Conservation (phyloP, 805 yeast genomes). For the Nakazawaea laoshanensis region DNA sequence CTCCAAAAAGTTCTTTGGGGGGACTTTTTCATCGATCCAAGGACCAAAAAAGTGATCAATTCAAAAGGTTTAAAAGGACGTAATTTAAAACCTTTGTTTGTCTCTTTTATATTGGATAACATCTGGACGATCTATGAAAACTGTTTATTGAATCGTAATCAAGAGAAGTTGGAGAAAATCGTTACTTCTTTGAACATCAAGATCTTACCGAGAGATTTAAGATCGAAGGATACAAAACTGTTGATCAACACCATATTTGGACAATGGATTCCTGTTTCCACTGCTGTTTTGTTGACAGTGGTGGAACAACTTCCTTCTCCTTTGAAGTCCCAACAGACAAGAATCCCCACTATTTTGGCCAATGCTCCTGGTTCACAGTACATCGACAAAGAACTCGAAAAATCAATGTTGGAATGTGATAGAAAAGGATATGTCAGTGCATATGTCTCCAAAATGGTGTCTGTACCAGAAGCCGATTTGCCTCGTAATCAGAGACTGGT, state of each 20-base stretch:
- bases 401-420: slow-evolving; percentile 62
- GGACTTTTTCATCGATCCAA: slow-evolving; percentile 82
- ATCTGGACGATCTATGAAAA: slow-evolving; percentile 88
- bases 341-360: slow-evolving; percentile 61
- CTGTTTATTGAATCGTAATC: slow-evolving; percentile 54
- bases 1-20: slow-evolving; percentile 93
- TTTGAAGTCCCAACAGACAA: slow-evolving; percentile 55
- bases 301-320: slow-evolving; percentile 87
- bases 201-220: slow-evolving; percentile 64
- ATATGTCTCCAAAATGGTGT: slow-evolving; percentile 82
- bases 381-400: slow-evolving; percentile 38
- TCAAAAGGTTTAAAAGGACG: slow-evolving; percentile 57
- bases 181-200: slow-evolving; percentile 61
- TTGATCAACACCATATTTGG: slow-evolving; percentile 63
- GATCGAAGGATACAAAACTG: slow-evolving; percentile 66
- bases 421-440: slow-evolving; percentile 59
- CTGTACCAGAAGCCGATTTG: slow-evolving; percentile 74
- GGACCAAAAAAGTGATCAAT: slow-evolving; percentile 73
- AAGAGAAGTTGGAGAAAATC: slow-evolving; percentile 68
- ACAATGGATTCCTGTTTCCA: slow-evolving; percentile 92
- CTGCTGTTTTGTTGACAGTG: slow-evolving; percentile 76
- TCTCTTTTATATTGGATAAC: slow-evolving; percentile 76
- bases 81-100: slow-evolving; percentile 71
- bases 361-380: slow-evolving; percentile 42
- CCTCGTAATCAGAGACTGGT: slow-evolving; percentile 44